Evolutionary conservation across 139 green algal genomes (phyloP), one percentile per base, ranked within the genome.

Genomic region (Coccomyxa sp.): DNA sequence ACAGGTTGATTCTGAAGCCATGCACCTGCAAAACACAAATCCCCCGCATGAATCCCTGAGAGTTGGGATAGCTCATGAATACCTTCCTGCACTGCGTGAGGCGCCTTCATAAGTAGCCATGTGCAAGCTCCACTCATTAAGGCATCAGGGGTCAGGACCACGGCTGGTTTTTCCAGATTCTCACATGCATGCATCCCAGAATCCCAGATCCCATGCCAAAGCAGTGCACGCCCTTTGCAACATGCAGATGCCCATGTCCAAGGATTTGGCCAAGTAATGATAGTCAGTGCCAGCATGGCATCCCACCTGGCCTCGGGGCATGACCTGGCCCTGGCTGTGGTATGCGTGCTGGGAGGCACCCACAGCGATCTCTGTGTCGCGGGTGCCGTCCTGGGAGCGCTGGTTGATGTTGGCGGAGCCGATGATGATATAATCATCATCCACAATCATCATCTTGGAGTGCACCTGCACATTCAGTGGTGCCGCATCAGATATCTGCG

Each of bases 381-480:
- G 76, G 6, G 64, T 76, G 64, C 88, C 89, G 34, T 84, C 85
- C 83, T 90, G 76, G 24, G 79, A 87, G 72, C 88, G 79, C 84
- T 89, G 82, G 75, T 92, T 93, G 87, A 93, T 93, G 85, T 93
- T 92, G 50, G 87, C 88, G 12, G 70, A 85, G 12, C 89, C 89
- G 24, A 92, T 55, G 69, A 93, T 84, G 34, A 86, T 58, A 68
- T 89, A 89, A 80, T 89, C 86, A 55, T 92, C 88, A 40, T 93
- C 89, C 35, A 88, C 81, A 33, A 89, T 79, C 74, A 86, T 80
- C 29, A 91, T 39, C 83, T 92, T 91, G 75, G 80, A 85, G 81
- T 92, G 88, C 24, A 76, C 50, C 50, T 64, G 50, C 5, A n/a
- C n/a, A n/a, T n/a, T n/a, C n/a, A n/a, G n/a, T n/a, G n/a, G n/a